A percentile compares a stretch with the other conserved stretches of the same genome.
Evolutionary conservation across 352 stramenopile species (phyloP).

Genomic region (Globisporangium nunn): DNA sequence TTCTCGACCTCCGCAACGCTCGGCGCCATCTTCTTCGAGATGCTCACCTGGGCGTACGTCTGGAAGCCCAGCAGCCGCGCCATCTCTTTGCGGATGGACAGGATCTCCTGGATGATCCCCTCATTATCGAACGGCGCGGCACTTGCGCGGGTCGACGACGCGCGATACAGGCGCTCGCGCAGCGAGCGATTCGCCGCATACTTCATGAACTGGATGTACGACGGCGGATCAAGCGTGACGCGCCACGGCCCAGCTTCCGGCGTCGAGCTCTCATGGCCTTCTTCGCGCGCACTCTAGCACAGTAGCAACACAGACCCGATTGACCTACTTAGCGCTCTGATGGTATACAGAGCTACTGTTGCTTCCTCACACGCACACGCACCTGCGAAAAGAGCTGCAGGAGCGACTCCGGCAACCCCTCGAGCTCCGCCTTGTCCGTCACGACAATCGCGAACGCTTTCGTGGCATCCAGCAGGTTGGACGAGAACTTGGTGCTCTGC

Average conservation of each 20-base stretch:
- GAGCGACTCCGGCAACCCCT: conserved; percentile 89
- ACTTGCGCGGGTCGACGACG: conserved; percentile 89
- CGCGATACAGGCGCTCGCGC: conserved; percentile 91
- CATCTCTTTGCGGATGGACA: conserved; percentile 89
- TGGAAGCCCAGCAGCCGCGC: conserved; percentile 90
- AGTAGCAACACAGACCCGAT: conserved; percentile 14
- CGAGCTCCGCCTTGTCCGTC: conserved; percentile 79
- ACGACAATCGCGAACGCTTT: conserved; percentile 92
- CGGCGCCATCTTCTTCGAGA: conserved; percentile 96
- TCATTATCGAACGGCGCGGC: conserved; percentile 89
- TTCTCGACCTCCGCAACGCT: conserved; percentile 88
- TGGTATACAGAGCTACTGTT: not conserved
- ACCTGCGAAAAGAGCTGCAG: conserved; percentile 88
- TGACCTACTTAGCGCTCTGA: not conserved
- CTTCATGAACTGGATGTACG: conserved; percentile 94
- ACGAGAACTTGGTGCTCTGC: conserved; percentile 92
- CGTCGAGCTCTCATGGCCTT: conserved; percentile 58
- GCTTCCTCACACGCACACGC: not conserved
- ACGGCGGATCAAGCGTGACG: conserved; percentile 92
- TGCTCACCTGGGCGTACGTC: conserved; percentile 90
- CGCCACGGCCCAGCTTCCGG: conserved; percentile 88
- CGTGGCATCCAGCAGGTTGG: conserved; percentile 96
- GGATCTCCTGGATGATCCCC: conserved; percentile 90
- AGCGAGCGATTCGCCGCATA: conserved; percentile 88
- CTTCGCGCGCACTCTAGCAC: conserved; percentile 53